These are phyloP conservation scores for Mallotus japonicus DNA, from an alignment of 441 rosid species.

Conservation along the genomic window DNA sequence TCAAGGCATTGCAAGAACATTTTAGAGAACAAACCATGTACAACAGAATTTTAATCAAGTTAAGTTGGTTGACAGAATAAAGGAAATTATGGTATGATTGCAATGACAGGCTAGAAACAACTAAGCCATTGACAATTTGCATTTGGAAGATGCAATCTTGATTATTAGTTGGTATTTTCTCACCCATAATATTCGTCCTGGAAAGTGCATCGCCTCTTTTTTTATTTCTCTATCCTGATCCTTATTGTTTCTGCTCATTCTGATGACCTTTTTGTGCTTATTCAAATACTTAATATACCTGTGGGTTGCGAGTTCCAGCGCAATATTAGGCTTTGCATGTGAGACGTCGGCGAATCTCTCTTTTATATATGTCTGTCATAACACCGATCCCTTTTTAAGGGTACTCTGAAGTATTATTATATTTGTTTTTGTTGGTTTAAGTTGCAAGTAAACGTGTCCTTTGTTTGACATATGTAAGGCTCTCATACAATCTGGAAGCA, in stretches of 20 bases:
- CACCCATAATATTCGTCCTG: not conserved
- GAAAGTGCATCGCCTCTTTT: not conserved
- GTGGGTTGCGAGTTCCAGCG: not conserved
- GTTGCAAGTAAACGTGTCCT: not conserved
- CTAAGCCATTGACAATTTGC: conserved; percentile 11
- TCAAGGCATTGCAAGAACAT: not conserved
- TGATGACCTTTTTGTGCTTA: not conserved
- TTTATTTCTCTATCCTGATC: not conserved
- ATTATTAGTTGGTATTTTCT: not conserved
- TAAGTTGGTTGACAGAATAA: not conserved
- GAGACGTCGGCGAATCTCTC: conserved; percentile 18
- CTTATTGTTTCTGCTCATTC: not conserved
- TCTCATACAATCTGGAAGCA: not conserved
- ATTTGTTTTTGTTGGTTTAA: not conserved
- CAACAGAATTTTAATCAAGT: not conserved
- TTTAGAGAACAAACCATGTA: not conserved
- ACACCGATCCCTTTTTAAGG: not conserved
- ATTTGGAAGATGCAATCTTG: not conserved
- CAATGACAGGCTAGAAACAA: conserved; percentile 28
- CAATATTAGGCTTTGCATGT: conserved; percentile 27
- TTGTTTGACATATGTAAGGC: not conserved
- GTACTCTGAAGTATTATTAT: not conserved
- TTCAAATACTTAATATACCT: not conserved
- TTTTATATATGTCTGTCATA: not conserved
- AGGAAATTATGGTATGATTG: not conserved